Evolutionary conservation across 495 filamentous ascomycete species (phyloP).

Genomic region (Astrothelium subdiscretum): DNA sequence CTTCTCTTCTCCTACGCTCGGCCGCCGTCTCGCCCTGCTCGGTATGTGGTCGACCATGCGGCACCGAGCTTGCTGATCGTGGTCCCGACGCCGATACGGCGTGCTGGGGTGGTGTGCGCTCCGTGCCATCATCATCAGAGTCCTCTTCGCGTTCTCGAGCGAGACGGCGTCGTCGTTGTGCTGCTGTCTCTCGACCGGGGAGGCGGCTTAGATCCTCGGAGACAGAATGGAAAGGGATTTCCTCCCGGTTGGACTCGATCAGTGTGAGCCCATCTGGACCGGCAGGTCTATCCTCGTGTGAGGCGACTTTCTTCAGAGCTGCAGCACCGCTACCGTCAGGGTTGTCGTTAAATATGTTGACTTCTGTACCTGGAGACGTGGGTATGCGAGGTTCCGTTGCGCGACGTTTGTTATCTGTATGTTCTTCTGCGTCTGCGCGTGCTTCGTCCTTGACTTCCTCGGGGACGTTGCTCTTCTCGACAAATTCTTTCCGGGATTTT

Average conservation of each 20-base stretch:
- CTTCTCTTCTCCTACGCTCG: constrained; percentile 70
- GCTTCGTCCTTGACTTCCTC: constrained; percentile 44
- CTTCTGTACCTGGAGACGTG: background rate
- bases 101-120: constrained; percentile 33
- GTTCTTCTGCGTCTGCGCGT: constrained; percentile 42
- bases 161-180: constrained; percentile 14
- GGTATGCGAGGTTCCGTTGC: constrained; percentile 1
- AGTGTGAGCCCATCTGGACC: constrained; percentile 19
- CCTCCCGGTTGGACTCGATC: constrained; percentile 21
- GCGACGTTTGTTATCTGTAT: constrained; percentile 24
- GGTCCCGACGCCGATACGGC: background rate
- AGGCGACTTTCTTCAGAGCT: constrained; percentile 15
- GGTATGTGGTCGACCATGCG: constrained; percentile 16
- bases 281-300: constrained; percentile 13
- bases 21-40: constrained; percentile 66
- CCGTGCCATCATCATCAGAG: constrained; percentile 49
- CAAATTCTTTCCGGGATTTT: constrained; percentile 55
- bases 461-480: constrained; percentile 56
- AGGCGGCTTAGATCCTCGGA: constrained; percentile 21
- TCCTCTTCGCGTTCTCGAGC: constrained; percentile 27
- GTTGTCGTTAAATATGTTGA: background rate
- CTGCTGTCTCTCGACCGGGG: constrained; percentile 11
- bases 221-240: constrained; percentile 22
- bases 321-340: constrained; percentile 11
- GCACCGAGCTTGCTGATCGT: constrained; percentile 6